Conservation (phyloP, 441 rosid species). For the Dalechampia spathulata region DNA sequence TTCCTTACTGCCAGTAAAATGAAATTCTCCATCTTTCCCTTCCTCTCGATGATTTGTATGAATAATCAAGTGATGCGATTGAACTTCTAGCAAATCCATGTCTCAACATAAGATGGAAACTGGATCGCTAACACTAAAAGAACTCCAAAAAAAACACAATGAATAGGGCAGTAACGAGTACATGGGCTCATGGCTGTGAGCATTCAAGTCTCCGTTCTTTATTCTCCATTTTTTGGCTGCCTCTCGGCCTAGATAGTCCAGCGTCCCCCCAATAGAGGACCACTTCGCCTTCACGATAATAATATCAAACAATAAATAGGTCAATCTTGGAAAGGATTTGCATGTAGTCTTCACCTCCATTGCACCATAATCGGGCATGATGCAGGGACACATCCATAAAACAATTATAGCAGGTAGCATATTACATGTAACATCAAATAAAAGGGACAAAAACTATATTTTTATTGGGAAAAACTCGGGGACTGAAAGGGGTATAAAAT, state of each 20-base stretch:
- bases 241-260: background rate
- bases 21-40: too few relatives aligned
- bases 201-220: constrained; percentile 3
- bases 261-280: constrained; percentile 2
- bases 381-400: too few relatives aligned
- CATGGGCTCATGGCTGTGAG: constrained; percentile 4
- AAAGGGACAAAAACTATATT: too few relatives aligned
- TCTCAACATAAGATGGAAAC: background rate
- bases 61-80: background rate
- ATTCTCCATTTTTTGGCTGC: background rate
- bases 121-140: background rate
- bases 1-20: background rate
- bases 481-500: too few relatives aligned
- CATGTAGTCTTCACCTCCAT: constrained; percentile 20
- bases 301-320: too few relatives aligned
- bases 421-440: too few relatives aligned
- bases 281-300: background rate
- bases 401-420: too few relatives aligned
- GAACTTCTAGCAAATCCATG: background rate
- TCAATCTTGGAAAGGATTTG: constrained; percentile 13
- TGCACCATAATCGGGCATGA: too few relatives aligned
- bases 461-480: too few relatives aligned
- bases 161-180: background rate
- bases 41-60: background rate
- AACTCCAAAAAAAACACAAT: background rate